Conservation (phyloP, 106 monocot species). For the Hemerocallis citrina region DNA sequence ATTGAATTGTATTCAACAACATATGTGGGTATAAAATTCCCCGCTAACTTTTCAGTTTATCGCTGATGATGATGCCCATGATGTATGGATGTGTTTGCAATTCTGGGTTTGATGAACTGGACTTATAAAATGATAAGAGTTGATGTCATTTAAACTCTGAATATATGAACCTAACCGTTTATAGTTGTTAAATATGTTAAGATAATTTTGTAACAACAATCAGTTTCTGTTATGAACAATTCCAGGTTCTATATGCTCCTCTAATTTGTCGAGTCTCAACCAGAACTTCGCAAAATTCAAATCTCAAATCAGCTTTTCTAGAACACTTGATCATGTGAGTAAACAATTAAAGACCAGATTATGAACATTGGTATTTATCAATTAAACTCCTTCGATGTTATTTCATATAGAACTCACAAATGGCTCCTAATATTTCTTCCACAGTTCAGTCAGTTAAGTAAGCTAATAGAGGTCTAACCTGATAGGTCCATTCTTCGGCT, state of each 20-base stretch:
- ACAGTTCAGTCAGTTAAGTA: background rate
- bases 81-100: too few species aligned
- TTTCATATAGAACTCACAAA: background rate
- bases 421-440: background rate
- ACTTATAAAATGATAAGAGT: too few species aligned
- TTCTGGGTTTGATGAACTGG: too few species aligned
- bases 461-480: constrained; percentile 6
- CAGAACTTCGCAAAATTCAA: background rate
- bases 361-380: background rate
- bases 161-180: too few species aligned
- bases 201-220: too few species aligned
- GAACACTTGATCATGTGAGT: background rate
- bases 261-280: background rate
- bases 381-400: background rate
- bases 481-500: constrained; percentile 21
- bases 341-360: background rate
- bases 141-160: too few species aligned
- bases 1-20: background rate
- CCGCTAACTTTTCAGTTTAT: background rate
- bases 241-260: background rate
- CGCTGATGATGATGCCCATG: background rate
- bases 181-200: too few species aligned
- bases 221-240: background rate
- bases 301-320: background rate
- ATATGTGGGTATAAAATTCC: background rate